Evolutionary conservation across 345 rosid genomes (phyloP).

Genomic region (Psidium friedrichsthalianum): DNA sequence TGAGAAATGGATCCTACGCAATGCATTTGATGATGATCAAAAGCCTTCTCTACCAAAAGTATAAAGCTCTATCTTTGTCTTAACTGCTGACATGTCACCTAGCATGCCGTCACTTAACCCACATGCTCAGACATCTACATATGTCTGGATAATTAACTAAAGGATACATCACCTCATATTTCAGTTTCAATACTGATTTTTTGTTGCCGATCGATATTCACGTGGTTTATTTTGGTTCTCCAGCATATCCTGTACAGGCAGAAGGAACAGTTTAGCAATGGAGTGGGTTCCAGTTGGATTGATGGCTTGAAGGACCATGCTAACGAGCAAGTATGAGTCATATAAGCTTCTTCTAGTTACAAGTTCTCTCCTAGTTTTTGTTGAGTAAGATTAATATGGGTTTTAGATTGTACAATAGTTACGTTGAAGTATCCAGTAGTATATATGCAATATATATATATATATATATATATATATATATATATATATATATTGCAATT

Average conservation of each 20-base stretch:
- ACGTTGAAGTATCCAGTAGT: neutral
- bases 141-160: neutral
- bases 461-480: no score
- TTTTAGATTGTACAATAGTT: neutral
- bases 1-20: constrained; percentile 86
- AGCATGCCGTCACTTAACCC: neutral
- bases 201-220: neutral
- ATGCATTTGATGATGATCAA: constrained; percentile 84
- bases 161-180: neutral
- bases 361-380: neutral
- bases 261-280: constrained; percentile 96
- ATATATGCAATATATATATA: neutral
- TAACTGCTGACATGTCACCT: neutral
- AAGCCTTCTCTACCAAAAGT: constrained; percentile 87
- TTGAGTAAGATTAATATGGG: neutral
- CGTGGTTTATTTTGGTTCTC: neutral
- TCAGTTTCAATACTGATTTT: neutral
- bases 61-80: neutral
- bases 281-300: constrained; percentile 98
- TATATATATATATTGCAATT: no score
- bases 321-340: constrained; percentile 36
- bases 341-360: neutral
- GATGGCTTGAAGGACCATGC: constrained; percentile 95
- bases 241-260: constrained; percentile 94
- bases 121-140: neutral